Evolutionary conservation across 345 rosid genomes (phyloP), one percentile per base, ranked within the genome.

Genomic region (Linum tenue): DNA sequence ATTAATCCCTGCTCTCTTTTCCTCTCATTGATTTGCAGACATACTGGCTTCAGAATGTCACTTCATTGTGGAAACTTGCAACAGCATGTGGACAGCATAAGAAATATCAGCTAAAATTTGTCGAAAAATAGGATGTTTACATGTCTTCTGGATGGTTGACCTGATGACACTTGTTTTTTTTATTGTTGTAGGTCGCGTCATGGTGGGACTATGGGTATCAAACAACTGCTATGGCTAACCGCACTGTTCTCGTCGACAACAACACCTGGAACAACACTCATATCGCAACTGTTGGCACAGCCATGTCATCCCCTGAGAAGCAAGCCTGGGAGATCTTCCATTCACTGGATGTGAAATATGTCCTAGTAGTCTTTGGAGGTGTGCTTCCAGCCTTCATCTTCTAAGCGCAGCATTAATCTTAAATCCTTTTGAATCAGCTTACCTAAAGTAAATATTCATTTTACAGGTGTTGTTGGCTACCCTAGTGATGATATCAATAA

Each of bases 131-230:
- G 31, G 31, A 22, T 0, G 31, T 22, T 22, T 22, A 22, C 31
- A 22, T 22, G 31, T 22, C 31, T 22, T 22, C 31, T 22, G 31
- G 31, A 22, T 22, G 31, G 40, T 31, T 42, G 39, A 53, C 63
- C 56, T 55, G 67, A 51, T 56, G 10, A 39, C 62, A 2, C 65
- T 55, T 41, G 12, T 35, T 17, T 7, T 17, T 63, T 9, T 62
- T 22, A 42, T 72, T 69, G 41, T 56, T 68, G 66, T 81, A 94
- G 99, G 99, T 94, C 75, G 99, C 97, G 63, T 94, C 97, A 55
- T 90, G 97, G 99, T 94, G 99, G 97, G 99, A 94, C 82, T 94
- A 90, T 55, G 99, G 99, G 69, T 94, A 94, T 72, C 99, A 94
- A 78, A 94, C 99, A 57, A 90, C 99, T 72, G 97, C 99, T 44